Percentiles rank a stretch among this genome's conserved stretches.
Conservation (phyloP, 371 early-diverging fungal genomes). For the Fennellomyces sp. region DNA sequence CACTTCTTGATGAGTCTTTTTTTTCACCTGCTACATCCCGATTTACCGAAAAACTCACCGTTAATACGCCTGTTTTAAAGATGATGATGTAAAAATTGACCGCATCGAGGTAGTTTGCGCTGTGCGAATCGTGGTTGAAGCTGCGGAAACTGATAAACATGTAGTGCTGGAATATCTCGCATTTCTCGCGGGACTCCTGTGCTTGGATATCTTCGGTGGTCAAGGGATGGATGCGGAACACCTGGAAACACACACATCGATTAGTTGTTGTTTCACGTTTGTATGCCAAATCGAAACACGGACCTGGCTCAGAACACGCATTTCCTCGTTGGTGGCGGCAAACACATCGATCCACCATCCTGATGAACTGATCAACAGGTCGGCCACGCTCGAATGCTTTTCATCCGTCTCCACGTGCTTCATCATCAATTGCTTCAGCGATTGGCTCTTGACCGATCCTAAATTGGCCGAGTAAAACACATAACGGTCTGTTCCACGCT, state of each 20-base stretch:
- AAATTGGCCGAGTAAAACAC: slow-evolving; percentile 59
- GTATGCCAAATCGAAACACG: background rate
- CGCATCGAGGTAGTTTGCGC: slow-evolving; percentile 72
- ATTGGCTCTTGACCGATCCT: slow-evolving; percentile 49
- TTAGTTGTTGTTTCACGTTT: background rate
- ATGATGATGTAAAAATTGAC: slow-evolving; percentile 87
- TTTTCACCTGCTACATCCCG: background rate
- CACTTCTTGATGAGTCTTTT: background rate
- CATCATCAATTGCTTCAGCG: slow-evolving; percentile 47
- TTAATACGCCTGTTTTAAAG: slow-evolving; percentile 62
- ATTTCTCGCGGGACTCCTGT: slow-evolving; percentile 92
- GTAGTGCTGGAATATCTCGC: slow-evolving; percentile 90
- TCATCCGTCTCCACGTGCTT: slow-evolving; percentile 15
- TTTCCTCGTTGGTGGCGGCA: slow-evolving; percentile 80
- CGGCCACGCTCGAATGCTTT: slow-evolving; percentile 24
- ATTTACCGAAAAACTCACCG: slow-evolving; percentile 36
- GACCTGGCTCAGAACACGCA: slow-evolving; percentile 72
- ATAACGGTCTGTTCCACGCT: slow-evolving; percentile 43
- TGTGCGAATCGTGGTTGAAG: slow-evolving; percentile 72
- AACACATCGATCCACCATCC: slow-evolving; percentile 91
- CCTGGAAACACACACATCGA: too few relatives aligned
- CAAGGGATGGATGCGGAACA: slow-evolving; percentile 79
- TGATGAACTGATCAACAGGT: slow-evolving; percentile 43
- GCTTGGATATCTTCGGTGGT: slow-evolving; percentile 93
- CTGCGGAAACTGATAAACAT: slow-evolving; percentile 90